Evolutionary conservation across 78 protist genomes (phyloP).

Genomic region (Diacronema lutheri): DNA sequence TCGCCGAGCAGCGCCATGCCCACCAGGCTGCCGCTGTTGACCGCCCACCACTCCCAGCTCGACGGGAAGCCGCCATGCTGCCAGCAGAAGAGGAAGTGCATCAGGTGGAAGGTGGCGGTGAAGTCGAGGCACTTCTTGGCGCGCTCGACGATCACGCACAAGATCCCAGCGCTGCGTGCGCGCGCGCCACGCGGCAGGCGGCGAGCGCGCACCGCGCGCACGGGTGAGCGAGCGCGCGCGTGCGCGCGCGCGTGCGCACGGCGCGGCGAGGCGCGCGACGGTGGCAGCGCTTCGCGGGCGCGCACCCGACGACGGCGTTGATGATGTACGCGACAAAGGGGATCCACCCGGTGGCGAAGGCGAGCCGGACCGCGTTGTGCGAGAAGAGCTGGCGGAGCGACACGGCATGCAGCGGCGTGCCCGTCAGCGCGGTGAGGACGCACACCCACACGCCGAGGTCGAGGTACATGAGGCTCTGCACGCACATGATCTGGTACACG

Average conservation of each 20-base stretch:
- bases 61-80: not conserved
- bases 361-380: not conserved
- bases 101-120: not conserved
- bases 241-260: not conserved
- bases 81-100: not conserved
- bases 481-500: not conserved
- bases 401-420: not conserved
- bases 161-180: not conserved
- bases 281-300: not conserved
- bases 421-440: not conserved
- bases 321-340: not conserved
- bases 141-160: slow-evolving; percentile 3
- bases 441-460: not conserved
- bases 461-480: not conserved
- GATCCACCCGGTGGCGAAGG: not conserved
- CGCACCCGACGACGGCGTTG: not conserved
- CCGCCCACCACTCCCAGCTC: slow-evolving; percentile 18
- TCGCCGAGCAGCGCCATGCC: slow-evolving; percentile 8
- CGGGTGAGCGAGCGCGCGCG: too few species aligned
- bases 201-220: not conserved
- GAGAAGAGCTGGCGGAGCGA: not conserved
- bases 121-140: slow-evolving; percentile 16
- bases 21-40: not conserved
- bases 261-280: not conserved
- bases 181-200: not conserved